These are phyloP conservation scores for Aristolochia californica DNA, from an alignment of 164 flowering plant genomes.

Conservation along the genomic window DNA sequence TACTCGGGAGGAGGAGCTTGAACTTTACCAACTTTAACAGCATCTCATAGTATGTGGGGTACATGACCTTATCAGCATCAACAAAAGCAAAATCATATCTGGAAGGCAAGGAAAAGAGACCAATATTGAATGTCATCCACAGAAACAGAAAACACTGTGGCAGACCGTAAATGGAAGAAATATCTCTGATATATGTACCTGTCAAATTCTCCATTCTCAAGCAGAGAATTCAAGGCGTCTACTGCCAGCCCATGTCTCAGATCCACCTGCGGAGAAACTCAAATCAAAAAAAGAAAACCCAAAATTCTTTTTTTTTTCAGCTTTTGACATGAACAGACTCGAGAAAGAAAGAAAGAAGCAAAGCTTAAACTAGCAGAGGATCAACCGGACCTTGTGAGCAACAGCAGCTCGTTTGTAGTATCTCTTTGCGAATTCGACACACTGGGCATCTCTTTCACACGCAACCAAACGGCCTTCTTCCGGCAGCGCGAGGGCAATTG, in stretches of 20 bases:
- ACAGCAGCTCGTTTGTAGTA: constrained; percentile 80
- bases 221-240: constrained; percentile 46
- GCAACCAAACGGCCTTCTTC: constrained; percentile 53
- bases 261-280: constrained; percentile 42
- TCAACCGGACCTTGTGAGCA: constrained; percentile 72
- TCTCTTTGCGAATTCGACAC: constrained; percentile 67
- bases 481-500: constrained; percentile 78
- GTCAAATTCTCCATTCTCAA: constrained; percentile 59
- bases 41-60: constrained; percentile 72
- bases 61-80: constrained; percentile 88
- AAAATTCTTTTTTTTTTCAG: too few relatives aligned
- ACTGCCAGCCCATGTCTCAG: constrained; percentile 68
- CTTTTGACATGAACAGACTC: too few relatives aligned
- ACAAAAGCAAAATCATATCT: constrained; percentile 94
- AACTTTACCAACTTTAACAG: constrained; percentile 61
- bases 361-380: too few relatives aligned
- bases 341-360: too few relatives aligned
- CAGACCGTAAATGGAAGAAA: background rate
- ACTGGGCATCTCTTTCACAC: constrained; percentile 46
- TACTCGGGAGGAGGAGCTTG: background rate
- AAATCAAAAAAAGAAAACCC: too few relatives aligned
- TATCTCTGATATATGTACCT: constrained; percentile 40
- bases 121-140: too few relatives aligned
- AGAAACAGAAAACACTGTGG: background rate
- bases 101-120: constrained; percentile 18